Percentiles rank a stretch among this genome's conserved stretches.
Evolutionary conservation across 148 eudicot genomes (phyloP).

Genomic region (Diospyros kaki): DNA sequence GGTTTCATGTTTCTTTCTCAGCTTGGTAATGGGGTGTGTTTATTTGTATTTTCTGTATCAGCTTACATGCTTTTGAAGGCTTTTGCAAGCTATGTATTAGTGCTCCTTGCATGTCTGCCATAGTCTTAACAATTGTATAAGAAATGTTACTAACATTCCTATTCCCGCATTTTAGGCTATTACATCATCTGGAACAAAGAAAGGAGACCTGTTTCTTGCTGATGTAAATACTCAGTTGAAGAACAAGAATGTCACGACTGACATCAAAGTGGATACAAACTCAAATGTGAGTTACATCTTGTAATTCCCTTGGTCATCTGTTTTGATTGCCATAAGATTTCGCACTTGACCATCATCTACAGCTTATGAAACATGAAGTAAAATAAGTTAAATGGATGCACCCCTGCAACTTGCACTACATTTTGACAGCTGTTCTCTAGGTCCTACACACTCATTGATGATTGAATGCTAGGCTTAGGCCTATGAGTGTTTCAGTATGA

Average conservation of each 20-base stretch:
- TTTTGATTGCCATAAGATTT: background rate
- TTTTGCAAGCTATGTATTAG: background rate
- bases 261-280: conserved; percentile 74
- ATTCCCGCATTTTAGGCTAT: conserved; percentile 38
- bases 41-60: background rate
- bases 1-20: background rate
- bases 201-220: conserved; percentile 62
- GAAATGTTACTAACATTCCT: background rate
- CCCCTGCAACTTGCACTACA: background rate
- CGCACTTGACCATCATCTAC: background rate
- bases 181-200: conserved; percentile 64
- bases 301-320: background rate
- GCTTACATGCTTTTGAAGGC: background rate
- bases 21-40: background rate
- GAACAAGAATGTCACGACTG: conserved; percentile 69
- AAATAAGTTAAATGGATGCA: background rate
- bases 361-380: no score
- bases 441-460: background rate
- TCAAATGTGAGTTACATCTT: conserved; percentile 47
- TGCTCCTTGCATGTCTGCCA: background rate
- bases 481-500: no score
- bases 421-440: background rate
- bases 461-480: no score
- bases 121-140: background rate
- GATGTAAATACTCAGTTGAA: conserved; percentile 67